Conservation (phyloP, 2,329 filamentous ascomycete genomes). For the Aspergillus uvarum region DNA sequence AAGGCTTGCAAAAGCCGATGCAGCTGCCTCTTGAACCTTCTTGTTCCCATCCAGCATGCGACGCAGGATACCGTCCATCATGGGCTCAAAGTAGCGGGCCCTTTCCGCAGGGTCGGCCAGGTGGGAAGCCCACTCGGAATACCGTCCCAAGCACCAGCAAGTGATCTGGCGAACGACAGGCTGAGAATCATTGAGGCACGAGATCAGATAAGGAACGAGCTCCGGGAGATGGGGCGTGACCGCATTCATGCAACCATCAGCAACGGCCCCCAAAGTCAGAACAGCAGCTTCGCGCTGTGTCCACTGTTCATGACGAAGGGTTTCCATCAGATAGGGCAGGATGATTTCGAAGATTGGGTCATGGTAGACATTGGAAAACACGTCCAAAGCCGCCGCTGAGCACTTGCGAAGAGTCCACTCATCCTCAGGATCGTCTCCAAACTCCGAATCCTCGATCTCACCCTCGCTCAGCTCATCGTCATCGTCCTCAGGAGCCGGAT, state of each 20-base stretch:
- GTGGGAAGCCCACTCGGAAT: slow-evolving; percentile 86
- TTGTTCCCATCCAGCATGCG: slow-evolving; percentile 98
- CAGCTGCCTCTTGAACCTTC: slow-evolving; percentile 93
- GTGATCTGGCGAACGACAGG: slow-evolving; percentile 95
- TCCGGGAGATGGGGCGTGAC: slow-evolving; percentile 89
- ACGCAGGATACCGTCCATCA: slow-evolving; percentile 93
- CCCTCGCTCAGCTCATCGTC: slow-evolving; percentile 83
- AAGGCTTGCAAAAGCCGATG: slow-evolving; percentile 91
- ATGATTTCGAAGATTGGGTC: slow-evolving; percentile 86
- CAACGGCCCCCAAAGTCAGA: slow-evolving; percentile 88
- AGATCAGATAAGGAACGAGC: slow-evolving; percentile 85
- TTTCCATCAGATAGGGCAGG: slow-evolving; percentile 86
- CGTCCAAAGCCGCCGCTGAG: slow-evolving; percentile 90
- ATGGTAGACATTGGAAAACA: slow-evolving; percentile 88
- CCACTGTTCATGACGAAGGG: slow-evolving; percentile 87
- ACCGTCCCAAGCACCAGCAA: slow-evolving; percentile 94
- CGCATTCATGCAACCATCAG: slow-evolving; percentile 87
- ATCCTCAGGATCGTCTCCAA: slow-evolving; percentile 76
- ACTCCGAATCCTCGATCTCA: slow-evolving; percentile 74
- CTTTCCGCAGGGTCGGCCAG: slow-evolving; percentile 67
- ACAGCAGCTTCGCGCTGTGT: slow-evolving; percentile 90
- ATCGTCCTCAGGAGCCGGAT: slow-evolving; percentile 53
- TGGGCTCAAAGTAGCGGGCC: slow-evolving; percentile 80
- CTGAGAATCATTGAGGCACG: slow-evolving; percentile 77
- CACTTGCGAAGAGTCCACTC: slow-evolving; percentile 96